phyloP scores from a whole-genome alignment of 2,329 filamentous ascomycete genomes.

The Cladobotryum mycophilum region DNA sequence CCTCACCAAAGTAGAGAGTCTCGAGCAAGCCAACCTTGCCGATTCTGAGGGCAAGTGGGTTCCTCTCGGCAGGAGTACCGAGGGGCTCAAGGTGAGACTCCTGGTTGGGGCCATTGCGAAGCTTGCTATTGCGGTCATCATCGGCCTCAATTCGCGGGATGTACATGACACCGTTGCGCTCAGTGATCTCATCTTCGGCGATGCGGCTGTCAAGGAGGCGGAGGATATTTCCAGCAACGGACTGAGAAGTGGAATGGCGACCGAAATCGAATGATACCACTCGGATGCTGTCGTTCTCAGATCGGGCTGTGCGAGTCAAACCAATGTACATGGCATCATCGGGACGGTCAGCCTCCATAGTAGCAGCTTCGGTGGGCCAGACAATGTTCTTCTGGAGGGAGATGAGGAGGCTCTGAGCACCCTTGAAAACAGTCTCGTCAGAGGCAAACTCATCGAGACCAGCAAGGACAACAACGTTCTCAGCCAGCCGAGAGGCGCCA shows the following conservation, averaged over 20 bases:
- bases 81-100: conserved; percentile 17
- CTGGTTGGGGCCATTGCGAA: conserved; percentile 18
- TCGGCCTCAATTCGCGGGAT: conserved; percentile 19
- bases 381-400: conserved; percentile 16
- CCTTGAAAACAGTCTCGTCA: conserved; percentile 14
- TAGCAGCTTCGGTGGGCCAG: conserved; percentile 14
- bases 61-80: conserved; percentile 7
- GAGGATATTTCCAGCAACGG: conserved; percentile 13
- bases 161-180: conserved; percentile 18
- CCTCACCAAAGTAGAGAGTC: conserved; percentile 22
- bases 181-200: conserved; percentile 18
- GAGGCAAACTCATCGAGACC: conserved; percentile 16
- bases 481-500: background rate
- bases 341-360: conserved; percentile 11
- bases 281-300: conserved; percentile 15
- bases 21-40: conserved; percentile 22
- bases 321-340: conserved; percentile 15
- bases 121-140: conserved; percentile 18
- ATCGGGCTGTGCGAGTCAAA: conserved; percentile 13
- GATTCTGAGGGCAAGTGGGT: conserved; percentile 14
- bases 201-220: conserved; percentile 14
- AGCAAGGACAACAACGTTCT: conserved; percentile 17
- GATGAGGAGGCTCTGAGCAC: conserved; percentile 15
- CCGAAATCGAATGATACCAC: conserved; percentile 14
- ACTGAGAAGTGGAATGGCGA: conserved; percentile 7